Conservation (phyloP, 495 filamentous ascomycete genomes). For the Sporormia fimetaria region DNA sequence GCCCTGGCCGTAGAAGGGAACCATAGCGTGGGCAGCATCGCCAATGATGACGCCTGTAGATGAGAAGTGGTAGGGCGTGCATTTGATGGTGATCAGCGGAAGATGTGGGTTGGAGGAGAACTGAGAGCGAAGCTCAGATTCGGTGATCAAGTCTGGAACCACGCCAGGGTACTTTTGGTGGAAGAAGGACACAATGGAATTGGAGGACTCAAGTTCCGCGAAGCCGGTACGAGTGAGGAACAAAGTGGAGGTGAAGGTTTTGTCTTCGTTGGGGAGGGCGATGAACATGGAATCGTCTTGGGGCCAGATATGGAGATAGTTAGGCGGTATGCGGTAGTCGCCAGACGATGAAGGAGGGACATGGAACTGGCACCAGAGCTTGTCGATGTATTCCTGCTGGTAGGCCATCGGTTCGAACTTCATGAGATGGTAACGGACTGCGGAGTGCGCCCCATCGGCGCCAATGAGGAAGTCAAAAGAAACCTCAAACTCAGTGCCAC, state of each 20-base stretch:
- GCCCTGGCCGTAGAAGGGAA: constrained; percentile 49
- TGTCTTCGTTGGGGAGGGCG: constrained; percentile 78
- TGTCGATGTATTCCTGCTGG: constrained; percentile 91
- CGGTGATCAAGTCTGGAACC: constrained; percentile 61
- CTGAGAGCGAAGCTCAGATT: constrained; percentile 52
- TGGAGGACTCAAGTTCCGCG: constrained; percentile 44
- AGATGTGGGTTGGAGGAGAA: constrained; percentile 76
- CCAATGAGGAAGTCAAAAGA: constrained; percentile 87
- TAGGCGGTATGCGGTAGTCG: constrained; percentile 67
- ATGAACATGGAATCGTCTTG: constrained; percentile 94
- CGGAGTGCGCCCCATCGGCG: constrained; percentile 92
- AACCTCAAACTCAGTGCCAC: constrained; percentile 51
- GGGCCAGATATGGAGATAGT: constrained; percentile 97
- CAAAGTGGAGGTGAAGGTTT: constrained; percentile 88
- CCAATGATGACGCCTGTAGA: constrained; percentile 76
- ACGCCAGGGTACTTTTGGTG: constrained; percentile 76
- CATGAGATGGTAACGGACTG: constrained; percentile 84
- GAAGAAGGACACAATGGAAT: constrained; percentile 58
- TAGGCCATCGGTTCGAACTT: constrained; percentile 82
- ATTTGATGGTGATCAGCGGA: constrained; percentile 86
- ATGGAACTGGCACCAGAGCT: constrained; percentile 92
- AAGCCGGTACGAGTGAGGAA: constrained; percentile 63
- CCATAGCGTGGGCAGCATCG: constrained; percentile 94
- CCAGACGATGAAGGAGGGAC: constrained; percentile 50
- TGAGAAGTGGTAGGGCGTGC: constrained; percentile 69